These are phyloP conservation scores for Aspergillus fumigatiaffinis DNA, from an alignment of 2,329 filamentous ascomycete genomes.

Conservation along the genomic window DNA sequence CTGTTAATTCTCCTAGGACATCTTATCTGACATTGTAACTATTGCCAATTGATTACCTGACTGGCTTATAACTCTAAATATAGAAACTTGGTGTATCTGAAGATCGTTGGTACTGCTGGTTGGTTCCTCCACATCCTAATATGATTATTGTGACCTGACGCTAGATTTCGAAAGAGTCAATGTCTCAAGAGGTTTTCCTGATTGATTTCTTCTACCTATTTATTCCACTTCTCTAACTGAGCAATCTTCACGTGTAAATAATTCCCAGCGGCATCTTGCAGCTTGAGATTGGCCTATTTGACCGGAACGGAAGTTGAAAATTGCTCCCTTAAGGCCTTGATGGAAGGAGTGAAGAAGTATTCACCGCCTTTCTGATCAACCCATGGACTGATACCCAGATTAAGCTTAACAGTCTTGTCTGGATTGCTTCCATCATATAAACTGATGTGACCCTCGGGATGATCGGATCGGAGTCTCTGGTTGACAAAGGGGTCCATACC, in stretches of 20 bases:
- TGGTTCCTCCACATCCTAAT: neutral
- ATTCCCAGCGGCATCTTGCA: neutral
- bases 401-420: slow-evolving; percentile 11
- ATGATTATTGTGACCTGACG: neutral
- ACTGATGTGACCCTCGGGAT: slow-evolving; percentile 12
- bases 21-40: neutral
- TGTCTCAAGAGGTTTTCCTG: neutral
- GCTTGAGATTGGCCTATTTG: neutral
- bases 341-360: slow-evolving; percentile 46
- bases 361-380: slow-evolving; percentile 43
- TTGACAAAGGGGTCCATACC: slow-evolving; percentile 20
- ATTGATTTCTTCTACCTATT: neutral
- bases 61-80: neutral
- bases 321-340: slow-evolving; percentile 19
- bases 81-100: neutral
- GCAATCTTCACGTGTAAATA: neutral
- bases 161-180: neutral
- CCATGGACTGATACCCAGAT: slow-evolving; percentile 28
- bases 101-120: neutral
- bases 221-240: neutral
- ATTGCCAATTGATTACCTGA: neutral
- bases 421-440: slow-evolving; percentile 14
- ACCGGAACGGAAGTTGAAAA: neutral
- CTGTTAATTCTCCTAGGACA: neutral
- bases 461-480: slow-evolving; percentile 10